Evolutionary conservation across 2,329 filamentous ascomycete genomes (phyloP).

Genomic region (Epichloe elymi): DNA sequence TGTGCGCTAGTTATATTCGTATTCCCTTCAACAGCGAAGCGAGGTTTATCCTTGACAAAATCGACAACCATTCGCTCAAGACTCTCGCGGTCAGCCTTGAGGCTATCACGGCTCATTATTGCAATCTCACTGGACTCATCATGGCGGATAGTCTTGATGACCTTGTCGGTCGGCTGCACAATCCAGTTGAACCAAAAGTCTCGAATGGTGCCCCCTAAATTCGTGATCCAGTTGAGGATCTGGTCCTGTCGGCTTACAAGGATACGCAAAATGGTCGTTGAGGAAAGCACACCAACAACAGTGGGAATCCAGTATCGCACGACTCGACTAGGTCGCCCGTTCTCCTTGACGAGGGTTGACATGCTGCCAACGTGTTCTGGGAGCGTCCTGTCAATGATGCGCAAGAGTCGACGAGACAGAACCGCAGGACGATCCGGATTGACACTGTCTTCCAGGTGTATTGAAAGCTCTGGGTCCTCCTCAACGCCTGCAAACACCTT

Average conservation of each 20-base stretch:
- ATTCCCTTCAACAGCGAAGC: constrained; percentile 33
- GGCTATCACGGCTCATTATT: constrained; percentile 86
- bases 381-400: constrained; percentile 55
- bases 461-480: constrained; percentile 44
- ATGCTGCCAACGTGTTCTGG: constrained; percentile 52
- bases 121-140: constrained; percentile 88
- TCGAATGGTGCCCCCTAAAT: constrained; percentile 63
- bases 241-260: constrained; percentile 62
- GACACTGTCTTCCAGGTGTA: constrained; percentile 34
- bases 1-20: constrained; percentile 51
- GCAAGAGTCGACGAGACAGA: constrained; percentile 52
- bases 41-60: constrained; percentile 74
- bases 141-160: constrained; percentile 86
- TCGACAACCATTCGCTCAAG: constrained; percentile 97
- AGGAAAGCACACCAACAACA: constrained; percentile 59
- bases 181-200: constrained; percentile 98
- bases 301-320: constrained; percentile 84
- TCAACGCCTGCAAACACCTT: constrained; percentile 50
- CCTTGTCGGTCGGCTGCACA: constrained; percentile 66
- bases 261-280: constrained; percentile 73
- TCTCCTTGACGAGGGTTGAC: constrained; percentile 39
- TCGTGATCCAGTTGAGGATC: constrained; percentile 65
- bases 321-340: constrained; percentile 62
- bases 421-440: constrained; percentile 38
- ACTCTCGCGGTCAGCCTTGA: constrained; percentile 80